Conservation (phyloP, 352 stramenopile species). For the Globisporangium parvum region DNA sequence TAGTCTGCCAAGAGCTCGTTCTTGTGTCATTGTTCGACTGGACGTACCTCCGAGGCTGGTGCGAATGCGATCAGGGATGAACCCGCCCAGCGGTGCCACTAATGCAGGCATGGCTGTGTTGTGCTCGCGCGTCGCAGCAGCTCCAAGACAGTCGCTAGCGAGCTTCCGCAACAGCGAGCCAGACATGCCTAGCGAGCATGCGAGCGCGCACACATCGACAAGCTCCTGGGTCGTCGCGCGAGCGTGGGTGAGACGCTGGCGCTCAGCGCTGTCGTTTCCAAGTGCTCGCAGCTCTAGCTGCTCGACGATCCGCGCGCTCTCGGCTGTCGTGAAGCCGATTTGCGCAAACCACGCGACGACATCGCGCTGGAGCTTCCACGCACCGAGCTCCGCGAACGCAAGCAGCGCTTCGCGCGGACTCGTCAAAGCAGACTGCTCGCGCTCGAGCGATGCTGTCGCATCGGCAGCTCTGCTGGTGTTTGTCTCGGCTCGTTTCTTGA, state of each 20-base stretch:
- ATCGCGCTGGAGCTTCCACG: constrained; percentile 15
- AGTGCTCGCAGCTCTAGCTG: constrained; percentile 2
- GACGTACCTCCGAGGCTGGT: constrained; percentile 12
- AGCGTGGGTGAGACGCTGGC: not conserved
- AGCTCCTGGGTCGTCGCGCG: constrained; percentile 1
- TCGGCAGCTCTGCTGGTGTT: not conserved
- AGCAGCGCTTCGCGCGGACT: constrained; percentile 3
- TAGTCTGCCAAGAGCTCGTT: no score
- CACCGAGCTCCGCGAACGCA: constrained; percentile 11
- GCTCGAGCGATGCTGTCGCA: not conserved
- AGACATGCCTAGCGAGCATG: constrained; percentile 6
- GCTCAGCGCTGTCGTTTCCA: not conserved
- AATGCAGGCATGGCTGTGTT: not conserved
- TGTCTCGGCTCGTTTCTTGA: constrained; percentile 3
- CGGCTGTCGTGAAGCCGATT: constrained; percentile 12
- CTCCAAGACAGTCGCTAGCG: constrained; percentile 5
- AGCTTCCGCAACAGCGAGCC: constrained; percentile 10
- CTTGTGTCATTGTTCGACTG: not conserved
- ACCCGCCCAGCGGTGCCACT: constrained; percentile 9
- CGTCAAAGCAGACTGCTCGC: not conserved
- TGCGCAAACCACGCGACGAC: constrained; percentile 13
- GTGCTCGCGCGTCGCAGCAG: not conserved
- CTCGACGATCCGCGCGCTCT: constrained; percentile 6
- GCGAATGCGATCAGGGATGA: constrained; percentile 14
- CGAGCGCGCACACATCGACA: constrained; percentile 12